Percentiles rank a stretch among this genome's conserved stretches.
Evolutionary conservation across 306 rosid species (phyloP).

Genomic region (Malus asiatica): DNA sequence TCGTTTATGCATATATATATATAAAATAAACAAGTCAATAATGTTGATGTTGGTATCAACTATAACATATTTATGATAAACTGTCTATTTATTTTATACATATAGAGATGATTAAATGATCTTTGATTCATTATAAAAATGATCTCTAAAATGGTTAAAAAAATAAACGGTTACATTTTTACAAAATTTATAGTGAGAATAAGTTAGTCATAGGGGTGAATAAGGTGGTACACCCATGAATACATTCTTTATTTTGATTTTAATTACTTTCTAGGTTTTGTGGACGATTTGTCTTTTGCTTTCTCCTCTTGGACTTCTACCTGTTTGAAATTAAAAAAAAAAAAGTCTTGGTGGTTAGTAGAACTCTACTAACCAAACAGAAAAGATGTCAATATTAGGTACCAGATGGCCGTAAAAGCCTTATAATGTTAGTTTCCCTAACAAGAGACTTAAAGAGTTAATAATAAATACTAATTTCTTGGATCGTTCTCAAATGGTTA

Average conservation of each 20-base stretch:
- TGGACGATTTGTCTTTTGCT: neutral
- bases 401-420: conserved; percentile 28
- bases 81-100: too few relatives aligned
- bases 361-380: conserved; percentile 49
- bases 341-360: conserved; percentile 69
- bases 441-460: conserved; percentile 38
- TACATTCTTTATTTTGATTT: neutral
- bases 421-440: conserved; percentile 64
- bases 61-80: too few relatives aligned
- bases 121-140: too few relatives aligned
- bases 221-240: neutral
- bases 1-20: too few relatives aligned
- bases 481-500: conserved; percentile 43
- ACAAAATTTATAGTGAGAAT: too few relatives aligned
- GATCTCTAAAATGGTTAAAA: neutral
- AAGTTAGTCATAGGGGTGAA: too few relatives aligned
- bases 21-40: too few relatives aligned
- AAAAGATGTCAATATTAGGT: conserved; percentile 66
- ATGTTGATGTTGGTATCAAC: too few relatives aligned
- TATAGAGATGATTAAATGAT: too few relatives aligned
- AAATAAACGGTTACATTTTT: neutral
- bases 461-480: neutral
- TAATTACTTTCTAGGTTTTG: too few relatives aligned
- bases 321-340: conserved; percentile 27
- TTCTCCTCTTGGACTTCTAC: conserved; percentile 23